A percentile compares a stretch with the other conserved stretches of the same genome.
phyloP scores from a whole-genome alignment of 2,329 filamentous ascomycete species.

The Neoarthrinium moseri region DNA sequence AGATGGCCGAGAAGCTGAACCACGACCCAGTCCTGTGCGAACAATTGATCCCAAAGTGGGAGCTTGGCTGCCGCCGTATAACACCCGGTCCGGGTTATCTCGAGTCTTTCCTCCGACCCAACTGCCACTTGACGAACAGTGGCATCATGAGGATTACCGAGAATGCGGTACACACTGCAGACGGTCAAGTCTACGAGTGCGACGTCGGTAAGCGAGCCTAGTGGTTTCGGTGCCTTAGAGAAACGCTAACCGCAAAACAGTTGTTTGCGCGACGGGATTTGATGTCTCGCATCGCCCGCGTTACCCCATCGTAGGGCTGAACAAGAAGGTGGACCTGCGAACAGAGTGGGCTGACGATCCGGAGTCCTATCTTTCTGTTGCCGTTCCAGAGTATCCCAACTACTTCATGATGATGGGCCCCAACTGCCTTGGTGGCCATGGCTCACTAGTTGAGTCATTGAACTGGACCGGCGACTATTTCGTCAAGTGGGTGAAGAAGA shows the following conservation, averaged over 20 bases:
- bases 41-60: constrained; percentile 20
- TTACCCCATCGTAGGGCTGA: constrained; percentile 44
- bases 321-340: constrained; percentile 43
- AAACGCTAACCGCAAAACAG: background rate
- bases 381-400: constrained; percentile 28
- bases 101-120: constrained; percentile 16
- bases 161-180: constrained; percentile 10
- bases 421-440: constrained; percentile 14
- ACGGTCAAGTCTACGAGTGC: constrained; percentile 12
- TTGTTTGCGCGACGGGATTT: constrained; percentile 6
- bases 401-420: constrained; percentile 25
- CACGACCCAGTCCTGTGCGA: constrained; percentile 38
- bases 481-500: constrained; percentile 18
- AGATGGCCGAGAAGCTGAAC: constrained; percentile 40
- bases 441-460: constrained; percentile 15
- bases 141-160: constrained; percentile 14
- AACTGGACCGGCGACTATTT: constrained; percentile 20
- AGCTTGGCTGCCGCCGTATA: constrained; percentile 17
- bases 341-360: constrained; percentile 47
- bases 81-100: constrained; percentile 20
- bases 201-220: constrained; percentile 12
- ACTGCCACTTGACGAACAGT: constrained; percentile 16
- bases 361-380: constrained; percentile 27
- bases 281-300: constrained; percentile 9
- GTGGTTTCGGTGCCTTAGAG: no score